These are phyloP conservation scores for Triangularia setosa DNA, from an alignment of 2,329 filamentous ascomycete species.

Conservation along the genomic window DNA sequence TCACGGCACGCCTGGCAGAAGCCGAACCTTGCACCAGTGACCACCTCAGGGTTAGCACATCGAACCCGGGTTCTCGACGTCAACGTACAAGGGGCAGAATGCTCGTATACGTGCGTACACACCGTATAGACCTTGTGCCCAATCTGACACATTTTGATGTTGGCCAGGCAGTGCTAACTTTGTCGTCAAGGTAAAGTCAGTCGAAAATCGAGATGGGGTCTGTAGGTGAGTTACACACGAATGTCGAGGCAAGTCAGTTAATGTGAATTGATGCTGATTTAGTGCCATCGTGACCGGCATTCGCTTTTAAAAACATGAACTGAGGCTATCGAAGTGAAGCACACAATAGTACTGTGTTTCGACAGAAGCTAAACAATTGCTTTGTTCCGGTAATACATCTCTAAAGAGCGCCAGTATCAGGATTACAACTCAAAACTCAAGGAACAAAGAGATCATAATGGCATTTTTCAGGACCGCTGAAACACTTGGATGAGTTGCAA, in stretches of 20 bases:
- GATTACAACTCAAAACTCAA: not conserved
- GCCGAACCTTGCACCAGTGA: constrained; percentile 2
- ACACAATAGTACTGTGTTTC: not conserved
- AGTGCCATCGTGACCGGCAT: not conserved
- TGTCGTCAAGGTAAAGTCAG: not conserved
- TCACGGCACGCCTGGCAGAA: constrained; percentile 15
- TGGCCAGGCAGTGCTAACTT: not conserved
- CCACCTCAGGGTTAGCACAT: not conserved
- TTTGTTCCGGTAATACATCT: not conserved
- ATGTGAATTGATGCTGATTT: not conserved
- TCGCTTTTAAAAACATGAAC: not conserved
- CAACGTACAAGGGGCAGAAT: not conserved
- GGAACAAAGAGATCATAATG: not conserved
- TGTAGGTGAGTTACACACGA: not conserved
- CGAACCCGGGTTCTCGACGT: not conserved
- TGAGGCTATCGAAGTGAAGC: not conserved
- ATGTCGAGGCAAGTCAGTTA: not conserved
- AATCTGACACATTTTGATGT: not conserved
- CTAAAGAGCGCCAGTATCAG: not conserved
- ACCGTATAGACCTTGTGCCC: not conserved
- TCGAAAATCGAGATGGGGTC: not conserved
- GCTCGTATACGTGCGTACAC: not conserved
- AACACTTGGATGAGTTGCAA: not conserved
- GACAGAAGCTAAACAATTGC: not conserved
- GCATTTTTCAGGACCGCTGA: not conserved